These are phyloP conservation scores for Hevea brasiliensis DNA, from an alignment of 345 rosid genomes.

Conservation along the genomic window DNA sequence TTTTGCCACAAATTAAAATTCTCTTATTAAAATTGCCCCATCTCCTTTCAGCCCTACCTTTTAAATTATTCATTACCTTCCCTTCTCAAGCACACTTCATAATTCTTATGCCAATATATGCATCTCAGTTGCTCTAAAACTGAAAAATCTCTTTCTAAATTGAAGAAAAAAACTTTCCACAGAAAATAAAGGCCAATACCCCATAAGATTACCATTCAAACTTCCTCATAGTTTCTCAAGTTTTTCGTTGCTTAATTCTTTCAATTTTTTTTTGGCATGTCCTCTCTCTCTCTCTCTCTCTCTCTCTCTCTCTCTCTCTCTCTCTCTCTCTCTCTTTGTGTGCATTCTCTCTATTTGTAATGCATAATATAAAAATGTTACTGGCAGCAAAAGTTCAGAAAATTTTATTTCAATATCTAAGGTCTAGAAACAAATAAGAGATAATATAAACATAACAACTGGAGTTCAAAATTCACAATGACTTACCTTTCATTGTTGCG, in stretches of 20 bases:
- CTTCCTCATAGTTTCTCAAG: too few relatives aligned
- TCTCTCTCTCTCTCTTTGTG: too few relatives aligned
- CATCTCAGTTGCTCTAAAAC: neutral
- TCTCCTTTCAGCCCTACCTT: too few relatives aligned
- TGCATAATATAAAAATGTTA: neutral
- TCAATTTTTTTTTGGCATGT: too few relatives aligned
- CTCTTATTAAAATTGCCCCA: neutral
- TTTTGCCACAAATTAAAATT: neutral
- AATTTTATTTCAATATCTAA: too few relatives aligned
- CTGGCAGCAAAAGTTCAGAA: neutral
- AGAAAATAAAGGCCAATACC: neutral
- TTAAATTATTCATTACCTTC: too few relatives aligned
- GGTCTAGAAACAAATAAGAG: neutral
- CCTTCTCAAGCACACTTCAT: neutral
- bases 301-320: too few relatives aligned
- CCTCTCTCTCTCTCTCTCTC: too few relatives aligned
- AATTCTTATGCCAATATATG: neutral
- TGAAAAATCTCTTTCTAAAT: too few relatives aligned
- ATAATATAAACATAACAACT: neutral
- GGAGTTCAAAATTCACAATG: neutral
- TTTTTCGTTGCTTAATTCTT: too few relatives aligned
- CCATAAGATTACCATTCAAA: too few relatives aligned
- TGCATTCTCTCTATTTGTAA: too few relatives aligned
- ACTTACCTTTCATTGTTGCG: constrained; percentile 26
- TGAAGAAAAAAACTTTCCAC: neutral